Evolutionary conservation across 768 basidiomycete species (phyloP).

Genomic region (Collybiopsis confluens): DNA sequence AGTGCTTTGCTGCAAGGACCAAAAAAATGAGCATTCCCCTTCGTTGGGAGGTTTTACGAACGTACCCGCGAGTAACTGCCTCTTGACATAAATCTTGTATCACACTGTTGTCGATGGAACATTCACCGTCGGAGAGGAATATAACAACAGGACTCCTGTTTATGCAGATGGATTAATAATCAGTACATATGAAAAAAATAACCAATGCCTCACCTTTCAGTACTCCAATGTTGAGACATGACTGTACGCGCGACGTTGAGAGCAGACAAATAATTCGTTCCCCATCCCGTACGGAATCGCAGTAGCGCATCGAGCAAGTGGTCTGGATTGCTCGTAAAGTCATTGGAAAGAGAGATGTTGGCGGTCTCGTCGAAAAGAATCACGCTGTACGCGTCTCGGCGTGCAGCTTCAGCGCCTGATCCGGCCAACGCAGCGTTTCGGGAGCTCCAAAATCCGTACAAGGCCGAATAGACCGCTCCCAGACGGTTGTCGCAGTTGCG

Average conservation of each 20-base stretch:
- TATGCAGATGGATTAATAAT: too few relatives aligned
- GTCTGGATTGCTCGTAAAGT: conserved; percentile 41
- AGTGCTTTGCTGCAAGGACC: conserved; percentile 48
- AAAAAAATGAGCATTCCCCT: too few relatives aligned
- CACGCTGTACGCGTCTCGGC: conserved; percentile 55
- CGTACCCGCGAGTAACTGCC: conserved; percentile 43
- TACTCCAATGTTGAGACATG: conserved; percentile 47
- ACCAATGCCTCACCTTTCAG: conserved; percentile 35
- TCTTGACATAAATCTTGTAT: conserved; percentile 38
- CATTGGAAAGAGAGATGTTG: conserved; percentile 31
- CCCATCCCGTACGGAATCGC: conserved; percentile 19
- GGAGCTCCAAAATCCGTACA: conserved; percentile 54
- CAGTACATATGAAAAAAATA: neutral
- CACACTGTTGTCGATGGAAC: conserved; percentile 27
- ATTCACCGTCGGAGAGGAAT: conserved; percentile 57
- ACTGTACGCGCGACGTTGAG: conserved; percentile 27
- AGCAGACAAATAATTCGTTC: conserved; percentile 43
- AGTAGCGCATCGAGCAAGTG: conserved; percentile 38
- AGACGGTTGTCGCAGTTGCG: conserved; percentile 41
- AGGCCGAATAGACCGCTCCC: conserved; percentile 54
- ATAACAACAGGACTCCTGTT: conserved; percentile 47
- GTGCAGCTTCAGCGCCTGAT: conserved; percentile 17
- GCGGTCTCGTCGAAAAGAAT: conserved; percentile 35
- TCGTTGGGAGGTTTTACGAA: too few relatives aligned
- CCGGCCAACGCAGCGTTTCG: conserved; percentile 33